Base-by-base conservation (phyloP, 108 stramenopile species). In the Mediolabrus comicus region DNA sequence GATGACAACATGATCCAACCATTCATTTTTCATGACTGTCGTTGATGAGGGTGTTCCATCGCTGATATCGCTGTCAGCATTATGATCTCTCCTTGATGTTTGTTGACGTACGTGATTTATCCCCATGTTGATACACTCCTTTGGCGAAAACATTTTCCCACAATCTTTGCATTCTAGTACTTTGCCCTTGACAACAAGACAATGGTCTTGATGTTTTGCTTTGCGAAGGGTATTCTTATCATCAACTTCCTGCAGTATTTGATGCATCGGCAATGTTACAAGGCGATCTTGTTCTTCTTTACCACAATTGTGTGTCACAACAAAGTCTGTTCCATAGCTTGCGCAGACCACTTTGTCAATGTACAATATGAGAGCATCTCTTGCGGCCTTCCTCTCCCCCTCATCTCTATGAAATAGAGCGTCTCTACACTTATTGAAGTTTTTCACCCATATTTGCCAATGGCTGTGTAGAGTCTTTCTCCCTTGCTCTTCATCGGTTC, bases 401-500 rank as follows among this genome's bases (percentile, higher is more conserved):
- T 19, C 43, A 0, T 46, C 19, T 1, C 19, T 19, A 46, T 19
- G 16, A 19, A 46, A 46, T 19, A 46, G 1, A 0, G 43, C 43
- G 17, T 19, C 17, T 46, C 43, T 17, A 2, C 3, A 13, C 26
- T 29, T 9, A 16, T 62, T 29, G 10, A 62, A 39, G 13, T 27
- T 0, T 41, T 41, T 24, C 1, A 62, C 1, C 62, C 62, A 62
- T 13, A 62, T 1, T 13, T 41, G 38, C 62, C 62, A 62, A 36
- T 62, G 62, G 0, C 41, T n/a, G 11, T 62, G 62, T 3, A 62
- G 62, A 2, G 62, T 62, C 6, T 62, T 35, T 0, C 38, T 13
- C 1, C 41, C 6, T 46, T 62, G 62, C 12, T 62, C 62, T 29
- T 62, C 62, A 25, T 62, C 35, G 25, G 62, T 39, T 14, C 3